Base-by-base conservation (phyloP, 2,329 filamentous ascomycete genomes). In the Stagonosporopsis vannaccii region DNA sequence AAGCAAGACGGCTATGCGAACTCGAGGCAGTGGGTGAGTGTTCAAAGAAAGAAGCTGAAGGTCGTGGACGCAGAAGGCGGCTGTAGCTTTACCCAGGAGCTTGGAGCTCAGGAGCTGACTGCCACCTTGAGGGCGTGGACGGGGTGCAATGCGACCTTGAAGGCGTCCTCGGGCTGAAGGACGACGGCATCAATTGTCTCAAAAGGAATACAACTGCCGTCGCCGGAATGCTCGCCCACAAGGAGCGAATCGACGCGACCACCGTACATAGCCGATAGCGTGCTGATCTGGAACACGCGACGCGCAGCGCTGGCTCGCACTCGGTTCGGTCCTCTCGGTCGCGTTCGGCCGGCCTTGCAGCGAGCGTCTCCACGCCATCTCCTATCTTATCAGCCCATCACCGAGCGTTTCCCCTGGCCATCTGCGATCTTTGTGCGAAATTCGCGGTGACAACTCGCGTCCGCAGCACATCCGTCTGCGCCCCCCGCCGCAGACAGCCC, bases 201-300 rank as follows among this genome's bases (percentile, higher is more conserved):
- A 53, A 51, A 48, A 39, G 46, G 41, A 42, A 40, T 15, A 39
- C 47, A 53, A 47, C 47, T 54, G 45, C 48, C 51, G 32, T 33
- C 11, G 35, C 51, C 52, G 63, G 65, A 51, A 53, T 30, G 17
- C 30, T 60, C 55, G 42, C 25, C 66, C 61, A 33, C 20, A 68
- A 64, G 36, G 55, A 63, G 64, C 57, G 56, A 67, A 61, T 39
- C 53, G 56, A 61, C 59, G 61, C 63, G 53, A 47, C 41, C 32
- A 8, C 33, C 28, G 30, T 45, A 25, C 23, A 19, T 40, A 46
- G 37, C 46, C 41, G 39, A 36, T 17, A 42, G 23, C 40, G 26
- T 23, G 35, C 4, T 36, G 46, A 50, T 46, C 46, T 50, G 52
- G 46, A 60, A 59, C 52, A 59, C 59, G 58, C 52, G 57, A 51